Base-by-base conservation (phyloP, 371 early-diverging fungal genomes). In the Thermomucor indicae-seudaticae region DNA sequence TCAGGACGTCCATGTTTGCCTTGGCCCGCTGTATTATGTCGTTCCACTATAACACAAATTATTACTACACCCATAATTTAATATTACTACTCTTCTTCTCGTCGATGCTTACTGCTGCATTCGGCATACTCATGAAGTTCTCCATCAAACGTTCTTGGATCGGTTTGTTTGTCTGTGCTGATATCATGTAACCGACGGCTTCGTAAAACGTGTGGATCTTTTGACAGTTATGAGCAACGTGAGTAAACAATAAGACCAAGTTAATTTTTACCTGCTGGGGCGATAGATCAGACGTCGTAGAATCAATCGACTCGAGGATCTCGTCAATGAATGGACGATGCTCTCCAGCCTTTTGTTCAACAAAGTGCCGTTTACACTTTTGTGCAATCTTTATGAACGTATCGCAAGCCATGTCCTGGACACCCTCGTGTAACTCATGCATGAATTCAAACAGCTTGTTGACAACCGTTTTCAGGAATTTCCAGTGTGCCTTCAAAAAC, bases 351-450 rank as follows among this genome's bases (percentile, higher is more conserved):
- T 95, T 95, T 67, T 91, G 92, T 3, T 73, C 51, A 23, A 96
- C 88, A 80, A 98, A 98, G 61, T 98, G 96, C 20, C 92, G 85
- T 38, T 88, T 89, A 73, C 98, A 97, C 65, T 97, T 97, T 62
- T 96, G 93, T 14, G 96, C 81, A 62, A 99, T 98, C 66, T 95
- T 98, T 57, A 96, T 94, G 69, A 99, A 98, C 2, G 99, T 99
- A 70, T 99, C 99, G 72, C 99, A 99, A 20, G 99, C 99, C 99
- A 99, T 99, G 70, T 99, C 99, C 67, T 97, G 97, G 17, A 99
- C 98, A 77, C 99, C 99, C 75, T 98, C 99, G 60, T 99, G 97
- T 4, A 86, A 75, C 73, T 99, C 99, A 62, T 98, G 96, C 99
- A 99, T 99, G 73, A 99, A 99, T 77, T 99, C 99, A 73, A 99